Evolutionary conservation across 2,329 filamentous ascomycete genomes (phyloP).

Genomic region (Blastomyces gilchristii): DNA sequence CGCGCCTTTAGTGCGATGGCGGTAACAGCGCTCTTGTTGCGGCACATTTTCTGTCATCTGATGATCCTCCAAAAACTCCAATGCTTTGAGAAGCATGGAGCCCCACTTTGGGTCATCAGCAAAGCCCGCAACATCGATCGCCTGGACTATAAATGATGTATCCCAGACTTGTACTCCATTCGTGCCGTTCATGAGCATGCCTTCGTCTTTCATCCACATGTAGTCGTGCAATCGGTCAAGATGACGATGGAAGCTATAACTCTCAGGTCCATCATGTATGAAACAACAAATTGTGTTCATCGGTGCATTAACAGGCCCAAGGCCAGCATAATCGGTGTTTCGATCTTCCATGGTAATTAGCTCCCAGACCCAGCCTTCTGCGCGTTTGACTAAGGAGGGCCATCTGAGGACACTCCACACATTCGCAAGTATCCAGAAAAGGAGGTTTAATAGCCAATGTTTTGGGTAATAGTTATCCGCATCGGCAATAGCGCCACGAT

Average conservation of each 20-base stretch:
- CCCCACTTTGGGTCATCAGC: constrained; percentile 66
- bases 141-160: constrained; percentile 80
- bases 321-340: constrained; percentile 76
- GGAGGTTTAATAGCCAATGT: constrained; percentile 64
- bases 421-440: constrained; percentile 69
- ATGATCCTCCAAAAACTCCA: constrained; percentile 79
- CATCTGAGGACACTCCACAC: constrained; percentile 70
- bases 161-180: constrained; percentile 99
- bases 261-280: constrained; percentile 68
- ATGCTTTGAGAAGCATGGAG: constrained; percentile 70
- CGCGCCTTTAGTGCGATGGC: constrained; percentile 80
- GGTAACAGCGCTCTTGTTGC: constrained; percentile 71
- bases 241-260: constrained; percentile 62
- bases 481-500: constrained; percentile 72
- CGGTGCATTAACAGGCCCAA: constrained; percentile 80
- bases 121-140: constrained; percentile 66
- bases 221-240: constrained; percentile 74
- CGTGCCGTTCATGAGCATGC: constrained; percentile 90
- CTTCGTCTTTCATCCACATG: constrained; percentile 83
- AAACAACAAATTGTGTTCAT: constrained; percentile 88
- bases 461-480: constrained; percentile 92
- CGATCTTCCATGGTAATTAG: constrained; percentile 83
- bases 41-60: constrained; percentile 78
- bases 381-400: constrained; percentile 54
- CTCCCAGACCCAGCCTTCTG: constrained; percentile 72